Evolutionary conservation across 208 protist genomes (phyloP).

Genomic region (Eutreptiella sp.): DNA sequence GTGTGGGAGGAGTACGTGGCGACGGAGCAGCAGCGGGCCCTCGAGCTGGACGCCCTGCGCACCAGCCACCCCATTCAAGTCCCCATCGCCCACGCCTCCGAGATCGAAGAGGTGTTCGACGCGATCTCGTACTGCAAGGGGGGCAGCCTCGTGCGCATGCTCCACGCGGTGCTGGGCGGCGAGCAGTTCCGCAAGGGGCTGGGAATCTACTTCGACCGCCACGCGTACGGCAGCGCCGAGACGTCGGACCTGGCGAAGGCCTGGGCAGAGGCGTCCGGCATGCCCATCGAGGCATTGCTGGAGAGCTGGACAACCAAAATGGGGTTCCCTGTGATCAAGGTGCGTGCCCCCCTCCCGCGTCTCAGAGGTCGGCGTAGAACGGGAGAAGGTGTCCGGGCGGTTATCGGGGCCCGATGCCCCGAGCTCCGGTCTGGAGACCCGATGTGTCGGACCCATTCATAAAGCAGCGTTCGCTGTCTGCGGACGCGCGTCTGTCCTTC

Average conservation of each 20-base stretch:
- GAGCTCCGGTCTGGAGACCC: too few species aligned
- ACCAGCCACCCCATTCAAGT: slow-evolving; percentile 84
- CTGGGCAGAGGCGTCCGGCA: slow-evolving; percentile 53
- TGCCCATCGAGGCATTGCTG: slow-evolving; percentile 41
- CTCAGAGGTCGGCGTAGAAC: too few species aligned
- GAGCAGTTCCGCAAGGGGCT: slow-evolving; percentile 65
- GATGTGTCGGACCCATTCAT: too few species aligned
- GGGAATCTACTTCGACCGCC: slow-evolving; percentile 60
- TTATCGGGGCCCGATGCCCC: too few species aligned
- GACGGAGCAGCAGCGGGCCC: slow-evolving; percentile 53
- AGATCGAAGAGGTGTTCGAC: slow-evolving; percentile 87
- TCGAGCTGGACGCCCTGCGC: slow-evolving; percentile 64
- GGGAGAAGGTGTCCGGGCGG: too few species aligned
- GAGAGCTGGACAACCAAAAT: background rate
- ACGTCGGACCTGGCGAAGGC: slow-evolving; percentile 75
- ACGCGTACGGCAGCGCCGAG: slow-evolving; percentile 57
- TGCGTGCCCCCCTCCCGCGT: too few species aligned
- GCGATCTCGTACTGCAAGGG: slow-evolving; percentile 81
- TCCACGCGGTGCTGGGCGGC: slow-evolving; percentile 64
- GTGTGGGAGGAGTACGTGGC: slow-evolving; percentile 64
- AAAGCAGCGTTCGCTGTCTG: too few species aligned
- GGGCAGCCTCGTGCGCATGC: slow-evolving; percentile 71
- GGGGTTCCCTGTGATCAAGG: slow-evolving; percentile 5
- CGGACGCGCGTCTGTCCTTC: too few species aligned
- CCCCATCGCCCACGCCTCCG: slow-evolving; percentile 58